These are phyloP conservation scores for Nemania serpens DNA, from an alignment of 2,329 filamentous ascomycete genomes.

Conservation along the genomic window DNA sequence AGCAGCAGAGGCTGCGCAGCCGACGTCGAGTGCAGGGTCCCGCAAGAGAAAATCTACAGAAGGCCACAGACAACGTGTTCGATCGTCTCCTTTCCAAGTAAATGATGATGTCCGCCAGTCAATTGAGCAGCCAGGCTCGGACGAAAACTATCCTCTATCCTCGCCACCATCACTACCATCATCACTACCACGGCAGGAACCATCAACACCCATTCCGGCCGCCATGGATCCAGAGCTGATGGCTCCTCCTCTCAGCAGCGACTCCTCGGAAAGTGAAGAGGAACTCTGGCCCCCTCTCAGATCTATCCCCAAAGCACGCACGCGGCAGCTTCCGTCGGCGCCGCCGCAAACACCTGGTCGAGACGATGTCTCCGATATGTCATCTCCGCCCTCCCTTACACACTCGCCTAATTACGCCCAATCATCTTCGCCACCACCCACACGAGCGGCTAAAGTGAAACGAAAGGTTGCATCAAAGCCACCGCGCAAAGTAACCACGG, in stretches of 20 bases:
- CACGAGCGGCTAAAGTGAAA: slow-evolving; percentile 38
- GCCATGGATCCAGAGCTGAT: slow-evolving; percentile 53
- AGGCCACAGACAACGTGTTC: slow-evolving; percentile 43
- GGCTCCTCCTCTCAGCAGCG: slow-evolving; percentile 61
- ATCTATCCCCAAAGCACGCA: slow-evolving; percentile 52
- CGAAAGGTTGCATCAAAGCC: slow-evolving; percentile 44
- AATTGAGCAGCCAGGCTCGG: slow-evolving; percentile 35
- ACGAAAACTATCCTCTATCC: slow-evolving; percentile 33
- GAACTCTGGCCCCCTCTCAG: slow-evolving; percentile 58
- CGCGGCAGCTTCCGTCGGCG: slow-evolving; percentile 33
- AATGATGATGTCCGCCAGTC: slow-evolving; percentile 28
- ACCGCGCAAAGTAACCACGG: slow-evolving; percentile 55
- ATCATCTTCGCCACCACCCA: slow-evolving; percentile 37
- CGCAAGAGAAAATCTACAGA: slow-evolving; percentile 63
- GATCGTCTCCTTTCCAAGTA: slow-evolving; percentile 44
- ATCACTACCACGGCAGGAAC: slow-evolving; percentile 23
- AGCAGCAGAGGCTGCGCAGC: slow-evolving; percentile 32
- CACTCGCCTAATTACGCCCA: slow-evolving; percentile 64
- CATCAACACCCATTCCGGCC: slow-evolving; percentile 46
- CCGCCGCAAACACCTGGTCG: slow-evolving; percentile 45
- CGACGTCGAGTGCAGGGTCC: slow-evolving; percentile 44
- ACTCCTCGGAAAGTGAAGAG: slow-evolving; percentile 49
- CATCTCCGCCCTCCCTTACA: slow-evolving; percentile 68
- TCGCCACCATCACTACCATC: slow-evolving; percentile 34
- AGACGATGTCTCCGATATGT: slow-evolving; percentile 56